These are phyloP conservation scores for Corchorus capsularis DNA, from an alignment of 345 rosid species.

Conservation along the genomic window DNA sequence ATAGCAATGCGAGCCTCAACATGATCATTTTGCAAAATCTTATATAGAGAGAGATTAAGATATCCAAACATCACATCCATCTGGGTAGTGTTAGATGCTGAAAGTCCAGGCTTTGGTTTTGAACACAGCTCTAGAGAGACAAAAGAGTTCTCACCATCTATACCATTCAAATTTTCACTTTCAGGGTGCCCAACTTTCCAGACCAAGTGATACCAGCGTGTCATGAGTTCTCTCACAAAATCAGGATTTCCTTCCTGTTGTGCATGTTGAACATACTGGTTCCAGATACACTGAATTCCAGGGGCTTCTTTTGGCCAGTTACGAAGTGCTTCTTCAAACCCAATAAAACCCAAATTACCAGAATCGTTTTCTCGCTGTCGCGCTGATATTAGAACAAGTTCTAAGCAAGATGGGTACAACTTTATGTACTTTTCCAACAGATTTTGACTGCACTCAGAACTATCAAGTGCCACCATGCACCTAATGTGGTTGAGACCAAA, in stretches of 20 bases:
- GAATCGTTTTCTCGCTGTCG: slow-evolving; percentile 47
- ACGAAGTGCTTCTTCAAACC: slow-evolving; percentile 69
- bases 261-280: slow-evolving; percentile 80
- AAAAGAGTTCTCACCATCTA: slow-evolving; percentile 23
- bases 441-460: slow-evolving; percentile 42
- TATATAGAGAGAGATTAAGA: slow-evolving; percentile 71
- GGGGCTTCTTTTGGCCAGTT: slow-evolving; percentile 66
- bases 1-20: slow-evolving; percentile 53
- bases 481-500: slow-evolving; percentile 65
- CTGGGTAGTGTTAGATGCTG: slow-evolving; percentile 29
- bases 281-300: slow-evolving; percentile 83
- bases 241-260: slow-evolving; percentile 50
- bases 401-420: slow-evolving; percentile 66
- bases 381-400: slow-evolving; percentile 63
- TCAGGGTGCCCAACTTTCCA: slow-evolving; percentile 41
- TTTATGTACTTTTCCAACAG: slow-evolving; percentile 56
- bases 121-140: slow-evolving; percentile 30
- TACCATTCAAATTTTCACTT: slow-evolving; percentile 29
- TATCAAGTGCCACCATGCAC: slow-evolving; percentile 60
- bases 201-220: slow-evolving; percentile 60
- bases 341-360: slow-evolving; percentile 36
- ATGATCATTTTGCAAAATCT: slow-evolving; percentile 56
- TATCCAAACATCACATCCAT: slow-evolving; percentile 70
- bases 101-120: slow-evolving; percentile 31
- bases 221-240: slow-evolving; percentile 60